A percentile compares a stretch with the other conserved stretches of the same genome.
Evolutionary conservation across 768 basidiomycete species (phyloP).

Genomic region (Cystobasidium ongulense): DNA sequence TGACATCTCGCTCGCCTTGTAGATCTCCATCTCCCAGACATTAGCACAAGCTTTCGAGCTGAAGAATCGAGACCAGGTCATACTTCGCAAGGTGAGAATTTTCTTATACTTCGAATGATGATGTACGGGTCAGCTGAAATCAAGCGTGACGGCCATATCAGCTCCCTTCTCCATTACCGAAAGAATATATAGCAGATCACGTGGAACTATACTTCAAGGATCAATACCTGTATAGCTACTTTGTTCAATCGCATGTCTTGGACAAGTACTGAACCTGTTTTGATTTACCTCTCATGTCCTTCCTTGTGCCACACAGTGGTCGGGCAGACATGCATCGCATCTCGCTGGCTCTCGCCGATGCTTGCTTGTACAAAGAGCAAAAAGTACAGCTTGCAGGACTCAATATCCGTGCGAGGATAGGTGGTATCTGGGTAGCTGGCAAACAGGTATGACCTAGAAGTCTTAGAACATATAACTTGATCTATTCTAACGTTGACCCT

Average conservation of each 20-base stretch:
- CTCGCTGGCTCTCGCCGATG: conserved; percentile 67
- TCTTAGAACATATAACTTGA: background rate
- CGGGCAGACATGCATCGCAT: conserved; percentile 96
- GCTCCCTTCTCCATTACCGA: conserved; percentile 22
- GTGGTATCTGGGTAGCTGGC: conserved; percentile 63
- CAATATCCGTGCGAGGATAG: conserved; percentile 66
- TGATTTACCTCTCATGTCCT: background rate
- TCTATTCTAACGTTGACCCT: background rate
- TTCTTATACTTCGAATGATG: background rate
- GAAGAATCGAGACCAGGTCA: conserved; percentile 29
- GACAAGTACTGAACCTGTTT: background rate
- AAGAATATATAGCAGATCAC: conserved; percentile 58
- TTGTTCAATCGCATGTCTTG: background rate
- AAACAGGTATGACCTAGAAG: conserved; percentile 60
- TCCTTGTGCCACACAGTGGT: conserved; percentile 47
- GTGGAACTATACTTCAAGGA: conserved; percentile 89
- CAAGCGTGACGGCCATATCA: background rate
- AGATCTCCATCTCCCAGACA: conserved; percentile 28
- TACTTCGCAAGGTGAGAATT: conserved; percentile 7
- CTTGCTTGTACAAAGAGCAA: conserved; percentile 74
- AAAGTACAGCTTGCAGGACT: conserved; percentile 76
- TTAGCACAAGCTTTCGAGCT: conserved; percentile 19
- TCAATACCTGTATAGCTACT: conserved; percentile 59
- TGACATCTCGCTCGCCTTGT: background rate
- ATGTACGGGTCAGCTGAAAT: background rate